Evolutionary conservation across 2,329 filamentous ascomycete genomes (phyloP).

Genomic region (Aspergillus sp.): DNA sequence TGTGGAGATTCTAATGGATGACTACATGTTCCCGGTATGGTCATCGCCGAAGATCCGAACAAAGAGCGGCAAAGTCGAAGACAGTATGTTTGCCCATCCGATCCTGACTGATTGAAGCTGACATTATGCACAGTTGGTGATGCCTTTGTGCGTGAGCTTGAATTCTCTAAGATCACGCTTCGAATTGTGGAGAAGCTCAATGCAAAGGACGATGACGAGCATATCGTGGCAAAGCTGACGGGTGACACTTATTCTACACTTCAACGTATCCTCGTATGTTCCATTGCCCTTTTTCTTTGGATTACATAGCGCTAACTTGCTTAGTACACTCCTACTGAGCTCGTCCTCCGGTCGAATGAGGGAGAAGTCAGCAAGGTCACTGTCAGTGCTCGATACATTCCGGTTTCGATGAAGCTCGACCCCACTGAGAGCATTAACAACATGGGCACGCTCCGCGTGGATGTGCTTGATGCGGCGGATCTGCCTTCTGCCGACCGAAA

Average conservation of each 20-base stretch:
- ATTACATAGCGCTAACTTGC: slow-evolving; percentile 15
- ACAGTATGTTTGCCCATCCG: slow-evolving; percentile 58
- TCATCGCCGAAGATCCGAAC: slow-evolving; percentile 75
- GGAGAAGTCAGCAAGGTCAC: slow-evolving; percentile 79
- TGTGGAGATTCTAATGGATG: slow-evolving; percentile 89
- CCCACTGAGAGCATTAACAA: slow-evolving; percentile 98
- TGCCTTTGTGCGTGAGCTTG: slow-evolving; percentile 94
- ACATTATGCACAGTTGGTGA: slow-evolving; percentile 67
- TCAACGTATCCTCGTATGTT: slow-evolving; percentile 77
- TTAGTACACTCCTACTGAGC: slow-evolving; percentile 84
- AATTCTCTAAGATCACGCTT: slow-evolving; percentile 90
- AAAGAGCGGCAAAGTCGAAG: slow-evolving; percentile 75
- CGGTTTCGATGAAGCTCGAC: slow-evolving; percentile 90
- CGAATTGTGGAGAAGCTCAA: slow-evolving; percentile 82
- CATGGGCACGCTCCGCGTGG: slow-evolving; percentile 92
- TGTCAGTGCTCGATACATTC: slow-evolving; percentile 92
- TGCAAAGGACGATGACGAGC: slow-evolving; percentile 66
- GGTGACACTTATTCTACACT: slow-evolving; percentile 87
- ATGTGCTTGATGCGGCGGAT: slow-evolving; percentile 82
- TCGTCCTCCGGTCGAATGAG: slow-evolving; percentile 78
- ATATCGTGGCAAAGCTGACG: slow-evolving; percentile 78
- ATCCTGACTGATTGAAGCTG: slow-evolving; percentile 13
- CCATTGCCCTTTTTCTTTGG: not conserved
- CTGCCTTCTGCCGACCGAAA: slow-evolving; percentile 95
- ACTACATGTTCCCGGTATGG: slow-evolving; percentile 91